Conservation (phyloP, 2,329 filamentous ascomycete genomes). For the Penicillium sp. region DNA sequence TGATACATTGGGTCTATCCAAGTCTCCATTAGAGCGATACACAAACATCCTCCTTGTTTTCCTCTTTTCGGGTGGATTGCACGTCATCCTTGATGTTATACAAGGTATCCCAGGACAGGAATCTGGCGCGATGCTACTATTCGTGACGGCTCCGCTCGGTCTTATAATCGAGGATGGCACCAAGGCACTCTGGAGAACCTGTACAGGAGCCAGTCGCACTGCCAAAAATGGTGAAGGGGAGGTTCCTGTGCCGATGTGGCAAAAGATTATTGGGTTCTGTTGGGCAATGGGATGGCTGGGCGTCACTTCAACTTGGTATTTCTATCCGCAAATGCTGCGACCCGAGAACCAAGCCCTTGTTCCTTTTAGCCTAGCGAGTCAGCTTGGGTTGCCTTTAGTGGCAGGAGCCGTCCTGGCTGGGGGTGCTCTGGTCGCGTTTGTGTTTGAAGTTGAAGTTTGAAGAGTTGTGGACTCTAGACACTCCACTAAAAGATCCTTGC, state of each 20-base stretch:
- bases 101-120: conserved; percentile 15
- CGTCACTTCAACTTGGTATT: conserved; percentile 18
- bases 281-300: conserved; percentile 18
- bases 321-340: conserved; percentile 9
- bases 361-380: conserved; percentile 7
- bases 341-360: conserved; percentile 9
- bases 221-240: background rate
- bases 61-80: conserved; percentile 27
- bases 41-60: conserved; percentile 31
- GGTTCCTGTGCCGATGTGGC: conserved; percentile 1
- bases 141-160: conserved; percentile 21
- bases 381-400: conserved; percentile 3
- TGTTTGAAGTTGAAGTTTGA: conserved; percentile 1
- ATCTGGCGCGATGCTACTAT: conserved; percentile 25
- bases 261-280: conserved; percentile 7
- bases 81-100: conserved; percentile 17
- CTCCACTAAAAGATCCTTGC: too few relatives aligned
- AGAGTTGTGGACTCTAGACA: background rate
- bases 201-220: background rate
- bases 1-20: conserved; percentile 19
- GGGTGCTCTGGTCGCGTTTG: background rate
- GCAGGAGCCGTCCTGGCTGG: background rate
- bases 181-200: conserved; percentile 20
- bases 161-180: conserved; percentile 33
- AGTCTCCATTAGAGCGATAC: conserved; percentile 27